These are phyloP conservation scores for Keithomyces neogunnii DNA, from an alignment of 2,329 filamentous ascomycete genomes.

Conservation along the genomic window DNA sequence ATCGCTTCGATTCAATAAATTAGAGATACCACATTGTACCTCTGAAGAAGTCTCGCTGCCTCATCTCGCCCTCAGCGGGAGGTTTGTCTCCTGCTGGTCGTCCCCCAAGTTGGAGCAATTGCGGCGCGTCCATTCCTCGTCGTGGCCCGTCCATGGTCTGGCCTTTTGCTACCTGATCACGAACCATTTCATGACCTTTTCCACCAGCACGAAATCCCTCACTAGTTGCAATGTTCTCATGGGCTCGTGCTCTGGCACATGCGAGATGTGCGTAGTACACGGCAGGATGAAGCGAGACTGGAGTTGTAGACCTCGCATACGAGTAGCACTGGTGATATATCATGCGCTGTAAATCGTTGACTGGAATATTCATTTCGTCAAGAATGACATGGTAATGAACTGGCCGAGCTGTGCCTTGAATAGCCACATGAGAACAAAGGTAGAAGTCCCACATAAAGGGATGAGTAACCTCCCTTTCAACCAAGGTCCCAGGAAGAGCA, in stretches of 20 bases:
- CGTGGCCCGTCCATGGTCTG: slow-evolving; percentile 14
- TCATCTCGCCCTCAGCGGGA: slow-evolving; percentile 19
- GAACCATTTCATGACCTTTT: slow-evolving; percentile 32
- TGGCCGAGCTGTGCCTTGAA: slow-evolving; percentile 89
- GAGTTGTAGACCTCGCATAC: slow-evolving; percentile 84
- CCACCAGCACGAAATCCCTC: slow-evolving; percentile 34
- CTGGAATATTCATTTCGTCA: slow-evolving; percentile 64
- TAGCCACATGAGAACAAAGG: slow-evolving; percentile 55
- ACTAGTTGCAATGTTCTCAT: slow-evolving; percentile 48
- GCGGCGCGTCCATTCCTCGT: slow-evolving; percentile 18
- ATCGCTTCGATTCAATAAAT: background rate
- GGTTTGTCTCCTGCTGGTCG: slow-evolving; percentile 10
- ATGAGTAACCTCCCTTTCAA: slow-evolving; percentile 85
- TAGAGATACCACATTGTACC: slow-evolving; percentile 38
- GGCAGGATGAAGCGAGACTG: slow-evolving; percentile 79
- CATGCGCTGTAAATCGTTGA: slow-evolving; percentile 71
- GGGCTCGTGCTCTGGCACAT: slow-evolving; percentile 67
- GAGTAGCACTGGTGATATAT: slow-evolving; percentile 95
- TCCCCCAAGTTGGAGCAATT: slow-evolving; percentile 23
- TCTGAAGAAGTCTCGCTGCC: slow-evolving; percentile 26
- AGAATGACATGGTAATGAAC: slow-evolving; percentile 86
- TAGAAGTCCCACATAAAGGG: slow-evolving; percentile 88
- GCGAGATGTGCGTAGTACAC: slow-evolving; percentile 96
- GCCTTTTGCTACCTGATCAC: slow-evolving; percentile 32
- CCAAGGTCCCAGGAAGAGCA: slow-evolving; percentile 73